These are phyloP conservation scores for Ogataea saltuana DNA, from an alignment of 805 yeast species.

Conservation along the genomic window DNA sequence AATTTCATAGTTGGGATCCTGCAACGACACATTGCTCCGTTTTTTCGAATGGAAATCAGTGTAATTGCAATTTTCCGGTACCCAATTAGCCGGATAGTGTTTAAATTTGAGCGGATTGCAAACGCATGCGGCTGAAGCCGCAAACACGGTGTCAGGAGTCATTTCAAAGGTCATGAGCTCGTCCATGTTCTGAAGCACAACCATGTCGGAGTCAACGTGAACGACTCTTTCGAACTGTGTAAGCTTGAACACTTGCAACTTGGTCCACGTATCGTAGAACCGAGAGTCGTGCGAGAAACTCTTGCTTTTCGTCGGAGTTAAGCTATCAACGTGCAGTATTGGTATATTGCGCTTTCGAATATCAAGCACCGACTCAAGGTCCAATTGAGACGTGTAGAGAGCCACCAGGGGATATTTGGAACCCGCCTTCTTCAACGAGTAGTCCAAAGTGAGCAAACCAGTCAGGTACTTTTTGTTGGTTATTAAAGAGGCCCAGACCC, in stretches of 20 bases:
- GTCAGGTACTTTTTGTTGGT: slow-evolving; percentile 52
- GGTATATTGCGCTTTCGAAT: slow-evolving; percentile 43
- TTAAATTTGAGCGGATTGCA: slow-evolving; percentile 55
- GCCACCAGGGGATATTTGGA: slow-evolving; percentile 55
- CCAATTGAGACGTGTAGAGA: slow-evolving; percentile 50
- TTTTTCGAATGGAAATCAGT: slow-evolving; percentile 38
- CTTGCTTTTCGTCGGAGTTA: slow-evolving; percentile 45
- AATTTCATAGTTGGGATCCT: slow-evolving; percentile 20
- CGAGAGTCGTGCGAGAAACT: slow-evolving; percentile 52
- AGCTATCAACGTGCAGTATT: slow-evolving; percentile 41
- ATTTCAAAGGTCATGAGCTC: slow-evolving; percentile 53
- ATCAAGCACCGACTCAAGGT: slow-evolving; percentile 40
- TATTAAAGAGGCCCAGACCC: slow-evolving; percentile 57
- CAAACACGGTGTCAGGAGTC: slow-evolving; percentile 42
- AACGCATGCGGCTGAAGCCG: slow-evolving; percentile 62
- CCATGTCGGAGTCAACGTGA: slow-evolving; percentile 61
- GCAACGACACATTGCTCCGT: slow-evolving; percentile 10
- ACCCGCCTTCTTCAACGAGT: slow-evolving; percentile 43
- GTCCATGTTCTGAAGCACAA: slow-evolving; percentile 57
- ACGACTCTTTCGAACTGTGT: slow-evolving; percentile 53
- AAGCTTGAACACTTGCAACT: slow-evolving; percentile 54
- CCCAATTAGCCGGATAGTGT: slow-evolving; percentile 59
- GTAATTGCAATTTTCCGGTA: slow-evolving; percentile 50
- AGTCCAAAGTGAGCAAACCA: slow-evolving; percentile 53
- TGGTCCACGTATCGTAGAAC: slow-evolving; percentile 63